phyloP scores from a whole-genome alignment of 129 eudicot species.

The Flaveria sonorensis region DNA sequence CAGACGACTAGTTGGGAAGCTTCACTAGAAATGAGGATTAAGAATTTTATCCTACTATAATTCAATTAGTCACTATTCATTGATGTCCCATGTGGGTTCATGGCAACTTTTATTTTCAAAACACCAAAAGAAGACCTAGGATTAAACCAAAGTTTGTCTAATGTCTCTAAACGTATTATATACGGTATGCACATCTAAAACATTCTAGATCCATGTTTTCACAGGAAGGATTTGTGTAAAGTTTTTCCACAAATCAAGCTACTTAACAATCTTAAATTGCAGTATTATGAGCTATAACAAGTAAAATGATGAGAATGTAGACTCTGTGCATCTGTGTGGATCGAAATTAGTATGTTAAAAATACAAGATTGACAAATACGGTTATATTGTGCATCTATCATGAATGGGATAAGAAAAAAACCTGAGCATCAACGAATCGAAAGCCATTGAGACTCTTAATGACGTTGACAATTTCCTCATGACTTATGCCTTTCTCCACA shows the following conservation, averaged over 20 bases:
- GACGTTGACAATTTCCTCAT: slow-evolving; percentile 77
- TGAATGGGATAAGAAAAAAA: slow-evolving; percentile 15
- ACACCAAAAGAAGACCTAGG: no score
- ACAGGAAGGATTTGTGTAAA: neutral
- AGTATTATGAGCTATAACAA: neutral
- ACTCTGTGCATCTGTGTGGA: neutral
- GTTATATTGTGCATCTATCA: neutral
- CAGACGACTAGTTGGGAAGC: no score
- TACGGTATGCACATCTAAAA: neutral
- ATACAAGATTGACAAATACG: neutral
- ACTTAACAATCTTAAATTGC: neutral
- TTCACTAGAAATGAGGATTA: neutral
- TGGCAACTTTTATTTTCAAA: neutral
- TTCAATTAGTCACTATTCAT: neutral
- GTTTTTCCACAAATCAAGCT: neutral
- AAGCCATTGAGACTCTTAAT: slow-evolving; percentile 71
- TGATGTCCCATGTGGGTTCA: neutral
- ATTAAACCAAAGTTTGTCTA: neutral
- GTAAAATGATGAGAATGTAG: neutral
- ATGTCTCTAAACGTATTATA: neutral
- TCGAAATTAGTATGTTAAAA: neutral
- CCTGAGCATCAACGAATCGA: slow-evolving; percentile 71
- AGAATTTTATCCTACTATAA: neutral
- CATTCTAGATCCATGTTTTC: neutral
- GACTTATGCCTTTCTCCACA: slow-evolving; percentile 53